Evolutionary conservation across 371 early-diverging fungal species (phyloP).

Genomic region (Batkoa obscura): DNA sequence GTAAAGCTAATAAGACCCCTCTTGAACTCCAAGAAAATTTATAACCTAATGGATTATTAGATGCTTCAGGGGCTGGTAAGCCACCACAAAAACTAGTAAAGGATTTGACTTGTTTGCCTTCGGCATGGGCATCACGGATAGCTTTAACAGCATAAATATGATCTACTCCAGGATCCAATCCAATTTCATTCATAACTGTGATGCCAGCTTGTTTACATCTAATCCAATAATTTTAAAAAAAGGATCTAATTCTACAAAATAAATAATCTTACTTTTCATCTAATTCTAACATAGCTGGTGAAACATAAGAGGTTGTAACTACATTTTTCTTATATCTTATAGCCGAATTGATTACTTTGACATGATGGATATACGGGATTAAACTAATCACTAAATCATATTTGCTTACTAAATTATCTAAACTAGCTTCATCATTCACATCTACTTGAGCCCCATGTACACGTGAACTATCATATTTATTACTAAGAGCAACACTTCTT

Average conservation of each 20-base stretch:
- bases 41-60: constrained; percentile 95
- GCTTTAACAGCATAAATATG: constrained; percentile 74
- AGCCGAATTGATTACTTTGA: constrained; percentile 66
- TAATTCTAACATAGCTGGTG: constrained; percentile 65
- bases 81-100: constrained; percentile 97
- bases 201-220: constrained; percentile 71
- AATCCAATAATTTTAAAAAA: constrained; percentile 22
- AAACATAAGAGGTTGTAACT: constrained; percentile 81
- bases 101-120: constrained; percentile 69
- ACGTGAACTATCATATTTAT: constrained; percentile 15
- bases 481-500: constrained; percentile 51
- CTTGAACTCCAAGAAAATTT: constrained; percentile 97
- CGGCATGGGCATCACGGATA: constrained; percentile 68
- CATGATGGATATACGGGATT: constrained; percentile 76
- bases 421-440: constrained; percentile 51
- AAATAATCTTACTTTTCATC: constrained; percentile 40
- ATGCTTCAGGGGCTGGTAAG: constrained; percentile 92
- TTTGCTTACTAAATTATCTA: constrained; percentile 73
- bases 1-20: constrained; percentile 84
- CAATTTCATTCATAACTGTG: constrained; percentile 80
- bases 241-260: background rate
- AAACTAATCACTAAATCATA: constrained; percentile 67
- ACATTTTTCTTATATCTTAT: constrained; percentile 62
- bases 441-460: constrained; percentile 45
- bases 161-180: constrained; percentile 90